A percentile compares a stretch with the other conserved stretches of the same genome.
These are phyloP conservation scores for Tylopilus cervinicoccineus DNA, from an alignment of 768 basidiomycete species.

Conservation along the genomic window DNA sequence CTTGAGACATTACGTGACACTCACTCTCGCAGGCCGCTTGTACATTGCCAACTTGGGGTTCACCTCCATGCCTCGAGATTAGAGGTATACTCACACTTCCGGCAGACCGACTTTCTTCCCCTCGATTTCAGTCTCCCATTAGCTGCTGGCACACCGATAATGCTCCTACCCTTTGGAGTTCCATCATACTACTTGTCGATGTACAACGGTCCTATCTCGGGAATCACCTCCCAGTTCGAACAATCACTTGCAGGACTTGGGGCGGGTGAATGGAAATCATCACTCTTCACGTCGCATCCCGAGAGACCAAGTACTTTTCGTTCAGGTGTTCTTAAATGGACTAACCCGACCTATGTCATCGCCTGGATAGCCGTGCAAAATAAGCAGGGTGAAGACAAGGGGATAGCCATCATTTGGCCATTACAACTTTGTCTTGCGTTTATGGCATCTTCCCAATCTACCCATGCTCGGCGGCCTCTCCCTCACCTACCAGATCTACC, in stretches of 20 bases:
- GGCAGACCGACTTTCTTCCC: conserved; percentile 55
- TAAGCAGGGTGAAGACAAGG: conserved; percentile 78
- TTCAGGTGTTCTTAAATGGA: conserved; percentile 15
- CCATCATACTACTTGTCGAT: conserved; percentile 70
- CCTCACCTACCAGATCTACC: conserved; percentile 62
- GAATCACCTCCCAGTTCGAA: conserved; percentile 58
- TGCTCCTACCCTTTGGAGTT: conserved; percentile 63
- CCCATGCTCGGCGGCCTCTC: conserved; percentile 41
- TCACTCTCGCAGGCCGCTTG: conserved; percentile 45
- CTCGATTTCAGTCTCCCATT: conserved; percentile 41
- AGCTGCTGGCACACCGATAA: conserved; percentile 61
- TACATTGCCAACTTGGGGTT: conserved; percentile 58
- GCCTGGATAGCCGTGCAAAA: conserved; percentile 76
- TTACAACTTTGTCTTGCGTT: conserved; percentile 51
- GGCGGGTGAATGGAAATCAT: conserved; percentile 45
- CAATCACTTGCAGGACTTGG: conserved; percentile 62
- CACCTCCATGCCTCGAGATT: conserved; percentile 45
- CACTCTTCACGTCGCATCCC: conserved; percentile 2
- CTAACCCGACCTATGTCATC: conserved; percentile 46
- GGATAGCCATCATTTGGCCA: conserved; percentile 72
- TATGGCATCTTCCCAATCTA: conserved; percentile 33
- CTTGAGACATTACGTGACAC: conserved; percentile 1
- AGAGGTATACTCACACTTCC: conserved; percentile 62
- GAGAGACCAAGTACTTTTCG: conserved; percentile 23
- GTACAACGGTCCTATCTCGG: conserved; percentile 66